These are phyloP conservation scores for Cryptococcus sp. DNA, from an alignment of 1,284 basidiomycete genomes.

Conservation along the genomic window DNA sequence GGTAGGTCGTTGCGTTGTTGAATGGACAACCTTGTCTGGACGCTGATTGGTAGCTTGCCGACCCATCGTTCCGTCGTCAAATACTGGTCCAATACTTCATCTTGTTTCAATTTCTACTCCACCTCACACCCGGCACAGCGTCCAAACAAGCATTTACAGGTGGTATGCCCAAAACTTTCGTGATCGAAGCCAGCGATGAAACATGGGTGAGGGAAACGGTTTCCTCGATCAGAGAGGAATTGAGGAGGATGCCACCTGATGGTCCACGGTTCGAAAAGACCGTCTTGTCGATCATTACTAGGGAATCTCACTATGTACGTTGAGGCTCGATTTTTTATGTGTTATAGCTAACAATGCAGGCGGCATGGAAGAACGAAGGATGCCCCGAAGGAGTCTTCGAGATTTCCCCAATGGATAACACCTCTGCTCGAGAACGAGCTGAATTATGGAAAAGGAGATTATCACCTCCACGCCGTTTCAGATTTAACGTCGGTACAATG, in stretches of 20 bases:
- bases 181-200: constrained; percentile 30
- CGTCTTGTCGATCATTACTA: constrained; percentile 32
- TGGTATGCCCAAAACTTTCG: constrained; percentile 43
- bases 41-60: constrained; percentile 24
- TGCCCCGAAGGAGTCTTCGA: constrained; percentile 40
- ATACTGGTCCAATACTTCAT: constrained; percentile 47
- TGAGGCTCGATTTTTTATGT: background rate
- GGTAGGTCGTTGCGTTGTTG: constrained; percentile 11
- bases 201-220: constrained; percentile 32
- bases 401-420: constrained; percentile 21
- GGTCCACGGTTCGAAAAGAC: constrained; percentile 35
- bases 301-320: constrained; percentile 39
- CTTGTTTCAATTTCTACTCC: constrained; percentile 45
- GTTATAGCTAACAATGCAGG: constrained; percentile 17
- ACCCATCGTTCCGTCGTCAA: constrained; percentile 44
- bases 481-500: constrained; percentile 36
- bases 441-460: constrained; percentile 24
- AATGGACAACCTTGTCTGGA: background rate
- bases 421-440: constrained; percentile 16
- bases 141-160: constrained; percentile 41
- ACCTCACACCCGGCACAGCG: constrained; percentile 33
- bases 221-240: constrained; percentile 28
- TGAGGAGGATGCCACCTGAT: constrained; percentile 31
- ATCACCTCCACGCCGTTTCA: constrained; percentile 21
- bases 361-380: constrained; percentile 44